A percentile compares a stretch with the other conserved stretches of the same genome.
These are phyloP conservation scores for Metarhizium sp. DNA, from an alignment of 2,329 filamentous ascomycete genomes.

Conservation along the genomic window DNA sequence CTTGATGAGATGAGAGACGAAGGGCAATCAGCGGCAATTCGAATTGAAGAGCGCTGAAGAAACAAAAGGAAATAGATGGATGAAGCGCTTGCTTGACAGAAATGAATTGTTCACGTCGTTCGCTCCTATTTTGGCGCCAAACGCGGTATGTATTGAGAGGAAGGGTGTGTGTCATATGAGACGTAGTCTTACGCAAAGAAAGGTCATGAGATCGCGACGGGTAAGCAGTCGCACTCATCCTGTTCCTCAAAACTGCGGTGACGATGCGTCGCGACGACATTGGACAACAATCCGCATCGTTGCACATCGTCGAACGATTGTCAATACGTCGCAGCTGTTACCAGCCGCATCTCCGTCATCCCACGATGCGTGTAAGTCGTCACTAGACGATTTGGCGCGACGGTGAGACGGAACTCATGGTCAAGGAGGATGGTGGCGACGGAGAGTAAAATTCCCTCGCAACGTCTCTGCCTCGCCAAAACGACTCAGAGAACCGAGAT, in stretches of 20 bases:
- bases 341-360: background rate
- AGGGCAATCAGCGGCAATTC: background rate
- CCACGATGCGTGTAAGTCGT: conserved; percentile 1
- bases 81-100: background rate
- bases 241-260: background rate
- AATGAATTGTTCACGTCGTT: background rate
- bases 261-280: background rate
- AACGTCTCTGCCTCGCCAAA: background rate
- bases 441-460: background rate
- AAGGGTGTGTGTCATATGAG: background rate
- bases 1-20: background rate
- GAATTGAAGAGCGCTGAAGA: background rate
- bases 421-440: background rate
- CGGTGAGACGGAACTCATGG: background rate
- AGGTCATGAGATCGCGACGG: background rate
- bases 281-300: background rate
- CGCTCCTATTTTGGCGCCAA: background rate
- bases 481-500: conserved; percentile 2
- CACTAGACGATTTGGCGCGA: conserved; percentile 1
- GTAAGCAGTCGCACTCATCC: background rate
- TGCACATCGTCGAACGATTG: background rate
- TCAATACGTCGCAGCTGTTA: background rate
- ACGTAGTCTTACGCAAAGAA: background rate
- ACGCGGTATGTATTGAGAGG: background rate
- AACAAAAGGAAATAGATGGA: background rate